Evolutionary conservation across 2,329 filamentous ascomycete genomes (phyloP).

Genomic region (Fusarium euwallaceae): DNA sequence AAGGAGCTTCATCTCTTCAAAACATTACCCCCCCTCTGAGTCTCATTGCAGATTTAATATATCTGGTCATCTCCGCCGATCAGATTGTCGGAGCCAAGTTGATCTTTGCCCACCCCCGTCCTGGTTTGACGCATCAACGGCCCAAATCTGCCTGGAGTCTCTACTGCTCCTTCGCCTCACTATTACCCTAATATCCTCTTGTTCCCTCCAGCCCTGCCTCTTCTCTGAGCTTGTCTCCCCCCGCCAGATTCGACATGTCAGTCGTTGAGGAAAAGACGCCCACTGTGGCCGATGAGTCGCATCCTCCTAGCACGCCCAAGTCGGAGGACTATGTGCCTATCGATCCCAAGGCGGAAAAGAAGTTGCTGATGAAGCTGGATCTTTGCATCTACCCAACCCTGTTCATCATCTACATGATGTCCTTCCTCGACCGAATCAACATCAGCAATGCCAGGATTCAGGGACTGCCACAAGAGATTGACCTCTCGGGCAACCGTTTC

Average conservation of each 20-base stretch:
- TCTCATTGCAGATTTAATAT: conserved; percentile 11
- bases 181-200: neutral
- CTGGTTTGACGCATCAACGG: conserved; percentile 7
- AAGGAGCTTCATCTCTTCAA: conserved; percentile 10
- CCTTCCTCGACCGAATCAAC: conserved; percentile 60
- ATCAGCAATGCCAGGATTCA: conserved; percentile 63
- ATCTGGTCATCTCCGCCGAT: conserved; percentile 2
- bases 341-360: conserved; percentile 51
- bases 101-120: conserved; percentile 9
- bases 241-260: conserved; percentile 27
- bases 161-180: conserved; percentile 1
- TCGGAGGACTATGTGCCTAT: conserved; percentile 33
- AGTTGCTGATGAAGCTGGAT: conserved; percentile 58
- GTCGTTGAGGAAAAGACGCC: conserved; percentile 32
- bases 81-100: conserved; percentile 13
- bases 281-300: conserved; percentile 23
- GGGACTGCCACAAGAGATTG: conserved; percentile 57
- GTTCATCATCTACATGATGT: conserved; percentile 58
- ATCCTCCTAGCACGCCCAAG: conserved; percentile 25
- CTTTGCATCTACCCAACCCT: conserved; percentile 56
- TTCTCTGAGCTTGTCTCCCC: neutral
- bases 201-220: neutral
- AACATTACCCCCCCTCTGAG: neutral
- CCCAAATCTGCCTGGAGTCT: neutral
- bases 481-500: conserved; percentile 57